Evolutionary conservation across 116 monocot genomes (phyloP).

Genomic region (Iris pallida): DNA sequence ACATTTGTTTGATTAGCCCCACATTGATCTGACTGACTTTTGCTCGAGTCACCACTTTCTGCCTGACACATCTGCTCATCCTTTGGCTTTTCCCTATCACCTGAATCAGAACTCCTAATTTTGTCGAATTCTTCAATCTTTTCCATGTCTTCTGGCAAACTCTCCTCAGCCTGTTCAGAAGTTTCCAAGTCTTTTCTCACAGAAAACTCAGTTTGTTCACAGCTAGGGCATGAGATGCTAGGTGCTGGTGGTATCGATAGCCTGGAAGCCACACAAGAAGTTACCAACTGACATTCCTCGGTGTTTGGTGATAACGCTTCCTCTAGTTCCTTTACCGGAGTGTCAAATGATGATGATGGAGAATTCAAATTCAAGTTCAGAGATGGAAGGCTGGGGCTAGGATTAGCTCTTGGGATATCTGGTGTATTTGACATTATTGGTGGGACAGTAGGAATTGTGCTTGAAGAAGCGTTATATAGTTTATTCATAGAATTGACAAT

Average conservation of each 20-base stretch:
- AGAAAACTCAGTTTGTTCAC: constrained; percentile 14
- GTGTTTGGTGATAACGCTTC: constrained; percentile 11
- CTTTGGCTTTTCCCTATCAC: constrained; percentile 13
- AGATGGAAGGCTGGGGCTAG: constrained; percentile 16
- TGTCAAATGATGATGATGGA: constrained; percentile 26
- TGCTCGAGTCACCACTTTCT: constrained; percentile 27
- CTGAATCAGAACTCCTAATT: constrained; percentile 14
- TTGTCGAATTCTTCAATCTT: constrained; percentile 16
- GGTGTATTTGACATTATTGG: neutral
- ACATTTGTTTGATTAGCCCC: constrained; percentile 8
- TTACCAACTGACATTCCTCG: constrained; percentile 17
- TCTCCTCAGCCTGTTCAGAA: constrained; percentile 10
- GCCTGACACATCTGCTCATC: constrained; percentile 6
- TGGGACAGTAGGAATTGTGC: constrained; percentile 15
- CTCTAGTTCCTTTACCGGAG: constrained; percentile 1
- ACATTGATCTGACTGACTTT: constrained; percentile 11
- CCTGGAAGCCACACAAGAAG: constrained; percentile 17
- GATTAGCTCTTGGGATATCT: neutral
- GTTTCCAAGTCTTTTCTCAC: constrained; percentile 11
- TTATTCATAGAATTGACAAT: constrained; percentile 6
- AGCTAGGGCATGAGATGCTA: constrained; percentile 8
- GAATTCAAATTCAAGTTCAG: constrained; percentile 57
- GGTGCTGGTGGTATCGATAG: constrained; percentile 5
- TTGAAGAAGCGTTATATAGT: constrained; percentile 11
- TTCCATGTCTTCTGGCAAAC: constrained; percentile 15